Base-by-base conservation (phyloP, 495 filamentous ascomycete species). In the Zalerion maritima region DNA sequence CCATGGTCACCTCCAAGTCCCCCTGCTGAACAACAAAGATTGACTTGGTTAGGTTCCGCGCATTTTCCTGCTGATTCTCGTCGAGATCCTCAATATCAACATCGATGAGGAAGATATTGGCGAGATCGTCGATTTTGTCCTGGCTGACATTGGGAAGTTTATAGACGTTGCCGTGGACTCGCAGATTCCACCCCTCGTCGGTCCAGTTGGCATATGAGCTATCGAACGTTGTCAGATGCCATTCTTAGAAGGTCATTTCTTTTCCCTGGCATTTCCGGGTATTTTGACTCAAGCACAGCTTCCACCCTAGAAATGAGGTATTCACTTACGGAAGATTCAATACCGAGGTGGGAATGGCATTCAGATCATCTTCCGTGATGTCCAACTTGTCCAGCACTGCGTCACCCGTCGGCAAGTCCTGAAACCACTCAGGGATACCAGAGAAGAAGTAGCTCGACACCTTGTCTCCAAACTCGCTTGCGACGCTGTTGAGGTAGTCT, bases 171-270 rank as follows among this genome's bases (percentile, higher is more conserved):
- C 79, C 80, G 36, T 77, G 79, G 43, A 85, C 72, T 10, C 73
- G 65, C 4, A 83, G 55, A 32, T 75, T 81, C 80, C 80, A 86
- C 21, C 74, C 76, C 25, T 67, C 53, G 12, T 67, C 58, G n/a
- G 79, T 83, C 67, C 73, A 85, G 37, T 86, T 86, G 20, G 64
- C 80, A 46, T 86, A 85, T n/a, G 65, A 64, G n/a, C 66, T 71
- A 30, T 10, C 21, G 14, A 26, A n/a, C n/a, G n/a, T n/a, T n/a
- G n/a, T n/a, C n/a, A n/a, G n/a, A n/a, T n/a, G n/a, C n/a, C n/a
- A n/a, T n/a, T n/a, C n/a, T n/a, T n/a, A n/a, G n/a, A n/a, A n/a
- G n/a, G n/a, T n/a, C n/a, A n/a, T n/a, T n/a, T n/a, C n/a, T n/a
- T n/a, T n/a, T n/a, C n/a, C n/a, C n/a, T n/a, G n/a, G n/a, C n/a